Conservation (phyloP, 352 stramenopile species). For the Pythium phragmitis region DNA sequence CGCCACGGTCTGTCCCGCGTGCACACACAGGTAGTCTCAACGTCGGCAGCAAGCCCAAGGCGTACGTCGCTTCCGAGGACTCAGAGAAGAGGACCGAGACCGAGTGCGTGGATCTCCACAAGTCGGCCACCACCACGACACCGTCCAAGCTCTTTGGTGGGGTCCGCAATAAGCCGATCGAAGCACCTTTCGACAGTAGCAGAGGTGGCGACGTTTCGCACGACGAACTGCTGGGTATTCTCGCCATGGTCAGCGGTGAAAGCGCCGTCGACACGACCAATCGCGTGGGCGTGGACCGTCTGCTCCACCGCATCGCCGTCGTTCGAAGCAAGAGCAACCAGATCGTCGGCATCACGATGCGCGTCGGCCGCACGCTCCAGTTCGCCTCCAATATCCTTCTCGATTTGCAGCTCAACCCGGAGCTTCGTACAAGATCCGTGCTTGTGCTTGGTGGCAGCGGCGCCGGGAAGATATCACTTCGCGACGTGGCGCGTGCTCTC, state of each 20-base stretch:
- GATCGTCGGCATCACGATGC: constrained; percentile 71
- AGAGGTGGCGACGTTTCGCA: constrained; percentile 28
- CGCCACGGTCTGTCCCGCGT: too few relatives aligned
- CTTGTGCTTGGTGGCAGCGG: constrained; percentile 61
- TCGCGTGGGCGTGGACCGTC: constrained; percentile 55
- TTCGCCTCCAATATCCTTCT: constrained; percentile 61
- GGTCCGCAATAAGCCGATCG: constrained; percentile 29
- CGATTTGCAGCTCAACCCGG: constrained; percentile 54
- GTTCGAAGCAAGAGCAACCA: constrained; percentile 51
- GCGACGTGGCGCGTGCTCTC: constrained; percentile 46
- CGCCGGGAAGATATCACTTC: constrained; percentile 83
- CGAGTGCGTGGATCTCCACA: constrained; percentile 16
- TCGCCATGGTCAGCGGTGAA: constrained; percentile 39
- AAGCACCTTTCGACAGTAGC: too few relatives aligned
- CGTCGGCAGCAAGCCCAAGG: constrained; percentile 16
- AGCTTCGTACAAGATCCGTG: constrained; percentile 47
- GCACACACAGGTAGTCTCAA: too few relatives aligned
- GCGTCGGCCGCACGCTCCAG: constrained; percentile 59
- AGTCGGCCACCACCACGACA: constrained; percentile 23
- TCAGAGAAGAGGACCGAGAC: background rate
- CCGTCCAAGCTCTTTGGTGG: constrained; percentile 26
- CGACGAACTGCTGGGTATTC: constrained; percentile 56
- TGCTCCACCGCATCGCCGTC: constrained; percentile 78
- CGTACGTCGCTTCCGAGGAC: background rate
- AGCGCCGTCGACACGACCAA: constrained; percentile 72